These are phyloP conservation scores for Amylostereum areolatum DNA, from an alignment of 1,284 basidiomycete genomes.

Conservation along the genomic window DNA sequence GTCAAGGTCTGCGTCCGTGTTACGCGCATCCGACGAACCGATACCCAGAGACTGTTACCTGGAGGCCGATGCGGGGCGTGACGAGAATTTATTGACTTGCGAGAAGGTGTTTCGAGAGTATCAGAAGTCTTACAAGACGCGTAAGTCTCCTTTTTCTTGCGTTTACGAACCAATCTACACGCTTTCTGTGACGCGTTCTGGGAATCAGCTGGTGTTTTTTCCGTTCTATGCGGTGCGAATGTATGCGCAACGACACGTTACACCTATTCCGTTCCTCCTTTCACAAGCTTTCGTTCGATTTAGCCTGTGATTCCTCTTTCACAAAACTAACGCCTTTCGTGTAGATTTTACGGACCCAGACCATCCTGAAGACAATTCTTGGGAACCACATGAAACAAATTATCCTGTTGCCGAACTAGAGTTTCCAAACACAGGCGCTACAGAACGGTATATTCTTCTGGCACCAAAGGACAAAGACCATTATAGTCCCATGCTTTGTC, in stretches of 20 bases:
- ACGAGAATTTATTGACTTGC: constrained; percentile 48
- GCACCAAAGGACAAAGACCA: constrained; percentile 75
- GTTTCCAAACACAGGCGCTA: constrained; percentile 61
- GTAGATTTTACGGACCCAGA: constrained; percentile 61
- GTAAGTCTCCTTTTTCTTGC: constrained; percentile 33
- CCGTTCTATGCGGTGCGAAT: no score
- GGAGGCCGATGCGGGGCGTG: constrained; percentile 44
- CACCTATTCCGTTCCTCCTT: no score
- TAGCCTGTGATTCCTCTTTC: constrained; percentile 1
- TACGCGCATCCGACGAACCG: constrained; percentile 23
- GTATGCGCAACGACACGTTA: no score
- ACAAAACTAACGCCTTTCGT: not conserved
- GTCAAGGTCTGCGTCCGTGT: constrained; percentile 45
- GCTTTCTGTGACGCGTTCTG: no score
- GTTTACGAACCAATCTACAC: no score
- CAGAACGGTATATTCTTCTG: constrained; percentile 63
- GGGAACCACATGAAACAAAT: constrained; percentile 50
- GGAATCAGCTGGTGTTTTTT: no score
- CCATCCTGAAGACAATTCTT: constrained; percentile 51
- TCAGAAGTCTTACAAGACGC: constrained; percentile 59
- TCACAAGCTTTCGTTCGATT: not conserved
- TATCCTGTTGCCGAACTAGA: constrained; percentile 62
- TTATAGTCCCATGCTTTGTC: constrained; percentile 71
- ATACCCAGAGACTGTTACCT: constrained; percentile 41
- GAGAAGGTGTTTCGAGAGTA: constrained; percentile 53